phyloP scores from a whole-genome alignment of 371 early-diverging fungal species.

The Lichtheimia corymbifera region DNA sequence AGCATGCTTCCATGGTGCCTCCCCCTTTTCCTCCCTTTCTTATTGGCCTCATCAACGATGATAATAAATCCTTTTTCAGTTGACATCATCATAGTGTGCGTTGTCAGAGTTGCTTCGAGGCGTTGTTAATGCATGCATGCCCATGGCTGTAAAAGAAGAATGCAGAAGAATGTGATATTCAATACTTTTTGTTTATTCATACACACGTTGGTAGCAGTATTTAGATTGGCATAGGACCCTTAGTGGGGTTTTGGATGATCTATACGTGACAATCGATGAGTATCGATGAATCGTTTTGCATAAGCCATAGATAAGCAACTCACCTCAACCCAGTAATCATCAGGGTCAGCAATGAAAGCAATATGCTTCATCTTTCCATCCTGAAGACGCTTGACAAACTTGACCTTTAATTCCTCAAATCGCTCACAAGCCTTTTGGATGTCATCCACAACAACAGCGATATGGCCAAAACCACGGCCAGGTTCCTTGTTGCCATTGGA shows the following conservation, averaged over 20 bases:
- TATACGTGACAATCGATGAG: neutral
- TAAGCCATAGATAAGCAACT: neutral
- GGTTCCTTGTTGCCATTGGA: conserved; percentile 76
- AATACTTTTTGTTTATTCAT: too few relatives aligned
- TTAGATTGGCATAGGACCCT: conserved; percentile 16
- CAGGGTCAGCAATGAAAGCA: conserved; percentile 88
- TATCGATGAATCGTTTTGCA: neutral
- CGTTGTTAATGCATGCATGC: too few relatives aligned
- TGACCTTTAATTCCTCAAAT: conserved; percentile 71
- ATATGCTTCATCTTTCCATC: conserved; percentile 85
- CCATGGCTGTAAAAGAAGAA: too few relatives aligned
- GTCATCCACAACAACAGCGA: conserved; percentile 79
- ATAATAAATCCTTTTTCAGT: too few relatives aligned
- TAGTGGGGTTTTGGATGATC: conserved; percentile 26
- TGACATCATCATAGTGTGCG: too few relatives aligned
- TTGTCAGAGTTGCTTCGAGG: too few relatives aligned
- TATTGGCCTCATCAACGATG: too few relatives aligned
- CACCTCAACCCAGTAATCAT: conserved; percentile 84
- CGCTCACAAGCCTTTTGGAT: conserved; percentile 79
- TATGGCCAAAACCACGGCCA: conserved; percentile 81
- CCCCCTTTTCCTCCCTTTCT: too few relatives aligned
- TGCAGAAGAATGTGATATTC: too few relatives aligned
- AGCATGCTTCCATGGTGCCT: too few relatives aligned
- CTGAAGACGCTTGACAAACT: conserved; percentile 74
- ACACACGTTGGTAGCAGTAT: too few relatives aligned